Base-by-base conservation (phyloP, 108 stramenopile genomes). In the Nannochloropsis salina region DNA sequence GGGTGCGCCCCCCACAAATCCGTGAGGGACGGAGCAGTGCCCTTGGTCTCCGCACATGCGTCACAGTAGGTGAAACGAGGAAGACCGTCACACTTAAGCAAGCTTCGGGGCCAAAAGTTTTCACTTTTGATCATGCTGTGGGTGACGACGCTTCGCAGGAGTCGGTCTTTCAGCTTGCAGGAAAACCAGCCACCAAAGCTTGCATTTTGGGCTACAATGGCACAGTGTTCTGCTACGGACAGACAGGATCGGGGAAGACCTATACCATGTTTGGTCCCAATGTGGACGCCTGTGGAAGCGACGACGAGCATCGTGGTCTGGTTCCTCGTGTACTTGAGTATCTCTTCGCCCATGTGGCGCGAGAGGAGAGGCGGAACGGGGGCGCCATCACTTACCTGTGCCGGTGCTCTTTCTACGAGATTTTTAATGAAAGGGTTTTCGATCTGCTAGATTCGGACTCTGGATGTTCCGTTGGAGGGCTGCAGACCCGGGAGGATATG, bases 321-420 rank as follows among this genome's bases (percentile, higher is more conserved):
- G 90, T 90, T n/a, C 90, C 90, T 22, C 89, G 90, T 47, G 90
- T 89, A 2, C 90, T 90, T 8, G 88, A 88, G 80, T 90, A 82
- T 61, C 86, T 90, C 9, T 90, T 86, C 82, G 88, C 21, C 44
- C 87, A 74, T 45, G 88, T 89, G 15, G 83, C 82, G 41, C 12
- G 41, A 22, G 41, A 44, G 74, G 22, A 84, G 83, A 84, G 61
- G 45, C n/a, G 81, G 40, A 81, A 81, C 40, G 81, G 40, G 2
- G 40, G 81, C 22, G 81, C 22, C 45, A 47, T 89, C 8, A 89
- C 44, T 43, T 89, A 90, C 86, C 22, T 84, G 79, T 90, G 89
- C 88, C 84, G 87, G 89, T 90, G 90, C 87, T 89, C 89, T 1
- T 90, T 90, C 87, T 90, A 90, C 88, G 90, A 90, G 86, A 90